phyloP scores from a whole-genome alignment of 2,329 filamentous ascomycete species.

The Fusarium heterosporum region DNA sequence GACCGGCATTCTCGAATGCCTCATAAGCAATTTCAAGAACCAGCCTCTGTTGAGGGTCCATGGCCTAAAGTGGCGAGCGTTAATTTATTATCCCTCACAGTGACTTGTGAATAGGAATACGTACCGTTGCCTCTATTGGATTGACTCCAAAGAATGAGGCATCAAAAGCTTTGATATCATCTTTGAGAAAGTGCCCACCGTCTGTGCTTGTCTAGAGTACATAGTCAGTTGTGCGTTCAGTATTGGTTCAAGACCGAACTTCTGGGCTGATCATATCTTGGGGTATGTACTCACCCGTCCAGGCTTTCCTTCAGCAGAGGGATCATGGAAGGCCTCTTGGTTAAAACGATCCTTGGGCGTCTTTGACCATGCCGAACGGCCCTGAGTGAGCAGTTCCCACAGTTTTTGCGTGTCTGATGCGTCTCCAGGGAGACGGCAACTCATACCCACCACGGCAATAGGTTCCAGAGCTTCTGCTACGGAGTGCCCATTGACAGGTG shows the following conservation, averaged over 20 bases:
- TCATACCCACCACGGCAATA: conserved; percentile 10
- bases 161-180: conserved; percentile 4
- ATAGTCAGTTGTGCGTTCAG: background rate
- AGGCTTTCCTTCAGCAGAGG: conserved; percentile 1
- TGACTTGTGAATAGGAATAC: background rate
- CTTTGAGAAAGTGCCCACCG: conserved; percentile 5
- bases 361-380: conserved; percentile 1
- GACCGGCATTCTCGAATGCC: conserved; percentile 50
- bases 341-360: conserved; percentile 3
- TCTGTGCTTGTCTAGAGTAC: background rate
- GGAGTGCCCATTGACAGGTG: background rate
- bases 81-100: background rate
- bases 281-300: background rate
- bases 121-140: background rate
- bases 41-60: conserved; percentile 48
- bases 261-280: background rate
- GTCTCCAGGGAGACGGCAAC: conserved; percentile 2
- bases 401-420: conserved; percentile 5
- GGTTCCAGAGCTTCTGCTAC: background rate
- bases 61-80: conserved; percentile 17
- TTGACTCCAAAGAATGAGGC: conserved; percentile 8
- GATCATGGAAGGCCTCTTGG: conserved; percentile 5
- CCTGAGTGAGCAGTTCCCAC: conserved; percentile 4
- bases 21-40: conserved; percentile 47
- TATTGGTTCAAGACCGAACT: background rate